phyloP scores from a whole-genome alignment of 345 rosid genomes.

The Geranium rotundifolium region DNA sequence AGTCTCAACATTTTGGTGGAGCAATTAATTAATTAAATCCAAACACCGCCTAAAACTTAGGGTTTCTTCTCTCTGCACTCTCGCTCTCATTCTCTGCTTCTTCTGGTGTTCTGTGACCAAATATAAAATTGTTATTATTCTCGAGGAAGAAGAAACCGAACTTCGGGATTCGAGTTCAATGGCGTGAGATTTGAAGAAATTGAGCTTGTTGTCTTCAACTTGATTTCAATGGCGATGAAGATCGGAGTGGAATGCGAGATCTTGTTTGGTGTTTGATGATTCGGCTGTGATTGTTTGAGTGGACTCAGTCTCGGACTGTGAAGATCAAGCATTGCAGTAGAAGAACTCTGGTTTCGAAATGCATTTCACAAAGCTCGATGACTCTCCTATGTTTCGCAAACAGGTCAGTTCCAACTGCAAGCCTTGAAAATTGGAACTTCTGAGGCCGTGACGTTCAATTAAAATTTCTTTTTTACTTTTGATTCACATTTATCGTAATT shows the following conservation, averaged over 20 bases:
- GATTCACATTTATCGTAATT: not conserved
- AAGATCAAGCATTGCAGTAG: constrained; percentile 31
- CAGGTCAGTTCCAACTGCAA: constrained; percentile 40
- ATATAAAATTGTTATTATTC: too few relatives aligned
- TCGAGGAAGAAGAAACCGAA: not conserved
- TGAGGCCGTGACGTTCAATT: not conserved
- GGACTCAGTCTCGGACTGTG: constrained; percentile 14
- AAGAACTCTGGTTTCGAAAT: constrained; percentile 19
- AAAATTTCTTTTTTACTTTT: too few relatives aligned
- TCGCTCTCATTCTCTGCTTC: not conserved
- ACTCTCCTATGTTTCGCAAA: constrained; percentile 99
- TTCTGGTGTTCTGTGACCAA: constrained; percentile 16
- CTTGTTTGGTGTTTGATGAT: constrained; percentile 13
- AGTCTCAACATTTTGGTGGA: not conserved
- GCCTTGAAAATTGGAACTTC: not conserved
- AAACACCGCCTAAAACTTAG: constrained; percentile 5
- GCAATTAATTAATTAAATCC: not conserved
- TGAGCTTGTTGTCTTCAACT: not conserved
- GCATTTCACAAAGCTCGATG: constrained; percentile 98
- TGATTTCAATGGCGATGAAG: constrained; percentile 4
- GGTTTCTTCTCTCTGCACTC: constrained; percentile 6
- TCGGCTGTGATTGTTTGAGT: not conserved
- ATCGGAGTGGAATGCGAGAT: constrained; percentile 23
- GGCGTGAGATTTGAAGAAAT: constrained; percentile 1
- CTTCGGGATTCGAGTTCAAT: not conserved